Base-by-base conservation (phyloP, 2,329 filamentous ascomycete genomes). In the Calonectria henricotiae region DNA sequence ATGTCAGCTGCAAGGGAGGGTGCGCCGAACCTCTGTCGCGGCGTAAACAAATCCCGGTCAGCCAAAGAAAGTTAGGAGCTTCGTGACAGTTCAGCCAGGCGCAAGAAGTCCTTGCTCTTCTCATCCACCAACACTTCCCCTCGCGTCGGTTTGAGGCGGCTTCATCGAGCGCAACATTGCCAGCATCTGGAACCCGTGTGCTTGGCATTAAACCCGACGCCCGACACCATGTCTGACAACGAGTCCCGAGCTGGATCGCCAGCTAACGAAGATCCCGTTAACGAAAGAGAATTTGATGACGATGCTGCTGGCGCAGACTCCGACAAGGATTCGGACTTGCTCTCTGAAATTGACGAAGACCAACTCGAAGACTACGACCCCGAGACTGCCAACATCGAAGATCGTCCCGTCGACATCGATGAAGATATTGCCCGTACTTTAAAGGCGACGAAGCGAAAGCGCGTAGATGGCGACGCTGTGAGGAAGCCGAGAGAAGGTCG, bases 401-500 rank as follows among this genome's bases (percentile, higher is more conserved):
- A 91, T 78, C 86, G 89, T 27, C 90, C 90, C 0, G 86, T 91
- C n/a, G 89, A 90, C 32, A 92, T 92, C 71, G 91, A 92, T 76
- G 90, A 92, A 76, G 90, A 92, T 72, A 86, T 89, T 65, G 89
- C 89, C 7, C 87, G 87, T 67, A 90, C 89, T 3, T 81, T 92
- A 37, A 92, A 92, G 80, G 89, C 89, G 0, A 86, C 86, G n/a
- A 91, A 90, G 82, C 83, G 90, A 69, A 92, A 92, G 83, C 89
- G 93, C 68, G 79, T 86, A 9, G 92, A 89, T 39, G 91, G 91
- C 62, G 89, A 88, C 35, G 87, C 87, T 60, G 83, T 86, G 49
- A 94, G 93, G 82, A 96, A 94, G 83, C 92, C 93, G 64, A 91
- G 92, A 80, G 92, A 91, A 77, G 91, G 90, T n/a, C 87, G 90